These are phyloP conservation scores for Vitis riparia DNA, from an alignment of 164 flowering plant genomes.

Conservation along the genomic window DNA sequence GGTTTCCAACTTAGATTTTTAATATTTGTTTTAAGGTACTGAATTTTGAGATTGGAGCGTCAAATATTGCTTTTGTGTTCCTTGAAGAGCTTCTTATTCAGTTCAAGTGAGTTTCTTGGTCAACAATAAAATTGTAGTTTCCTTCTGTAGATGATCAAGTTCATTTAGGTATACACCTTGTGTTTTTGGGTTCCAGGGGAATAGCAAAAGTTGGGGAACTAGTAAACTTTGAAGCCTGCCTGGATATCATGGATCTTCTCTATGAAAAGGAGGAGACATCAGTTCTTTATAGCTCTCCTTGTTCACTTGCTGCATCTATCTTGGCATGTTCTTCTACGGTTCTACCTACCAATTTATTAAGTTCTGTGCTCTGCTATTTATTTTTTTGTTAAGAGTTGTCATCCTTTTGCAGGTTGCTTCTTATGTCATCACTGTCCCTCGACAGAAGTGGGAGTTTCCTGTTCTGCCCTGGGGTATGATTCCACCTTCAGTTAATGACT, in stretches of 20 bases:
- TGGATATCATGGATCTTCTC: constrained; percentile 84
- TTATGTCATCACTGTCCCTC: constrained; percentile 66
- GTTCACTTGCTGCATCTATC: constrained; percentile 67
- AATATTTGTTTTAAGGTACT: constrained; percentile 39
- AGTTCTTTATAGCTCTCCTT: constrained; percentile 45
- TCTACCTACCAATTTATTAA: background rate
- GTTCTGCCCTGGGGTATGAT: constrained; percentile 74
- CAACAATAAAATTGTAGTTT: background rate
- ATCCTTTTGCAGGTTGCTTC: constrained; percentile 52
- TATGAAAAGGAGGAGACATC: constrained; percentile 66
- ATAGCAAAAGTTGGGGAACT: constrained; percentile 65
- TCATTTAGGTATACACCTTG: background rate
- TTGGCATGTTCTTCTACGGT: constrained; percentile 38
- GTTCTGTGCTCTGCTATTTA: background rate
- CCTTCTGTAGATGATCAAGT: background rate
- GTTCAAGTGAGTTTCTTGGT: constrained; percentile 44
- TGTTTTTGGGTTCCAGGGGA: constrained; percentile 29
- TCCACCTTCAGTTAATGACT: background rate
- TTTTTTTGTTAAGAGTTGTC: background rate
- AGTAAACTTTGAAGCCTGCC: constrained; percentile 57
- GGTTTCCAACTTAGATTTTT: constrained; percentile 1
- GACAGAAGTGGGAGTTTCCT: constrained; percentile 73
- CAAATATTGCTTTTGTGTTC: constrained; percentile 39
- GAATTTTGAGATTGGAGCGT: constrained; percentile 66
- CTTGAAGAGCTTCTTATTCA: constrained; percentile 59